Evolutionary conservation across 805 yeast species (phyloP).

Genomic region (Starmerella floricola): DNA sequence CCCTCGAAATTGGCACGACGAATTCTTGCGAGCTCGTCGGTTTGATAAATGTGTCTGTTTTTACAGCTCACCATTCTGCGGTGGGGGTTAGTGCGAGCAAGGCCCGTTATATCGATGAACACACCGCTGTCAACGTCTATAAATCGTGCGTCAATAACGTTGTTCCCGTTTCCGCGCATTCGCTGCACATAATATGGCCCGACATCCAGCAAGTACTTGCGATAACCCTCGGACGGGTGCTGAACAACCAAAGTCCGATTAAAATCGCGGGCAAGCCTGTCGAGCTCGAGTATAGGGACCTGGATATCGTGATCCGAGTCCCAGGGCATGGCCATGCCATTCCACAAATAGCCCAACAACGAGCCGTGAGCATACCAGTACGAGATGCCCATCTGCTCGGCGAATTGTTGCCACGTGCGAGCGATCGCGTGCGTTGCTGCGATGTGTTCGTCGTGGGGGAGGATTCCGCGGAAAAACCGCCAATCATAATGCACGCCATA

Average conservation of each 20-base stretch:
- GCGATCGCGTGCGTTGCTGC: conserved; percentile 40
- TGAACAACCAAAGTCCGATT: conserved; percentile 38
- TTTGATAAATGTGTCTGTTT: conserved; percentile 43
- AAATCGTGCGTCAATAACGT: conserved; percentile 44
- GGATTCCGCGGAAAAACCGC: conserved; percentile 45
- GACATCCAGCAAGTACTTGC: conserved; percentile 38
- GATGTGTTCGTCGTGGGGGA: conserved; percentile 31
- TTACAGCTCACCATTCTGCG: conserved; percentile 34
- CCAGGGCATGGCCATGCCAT: conserved; percentile 44
- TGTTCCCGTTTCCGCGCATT: conserved; percentile 37
- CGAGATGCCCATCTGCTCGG: conserved; percentile 34
- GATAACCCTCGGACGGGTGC: conserved; percentile 37
- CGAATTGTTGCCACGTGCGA: conserved; percentile 38
- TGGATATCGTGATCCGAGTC: conserved; percentile 41
- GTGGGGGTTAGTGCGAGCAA: conserved; percentile 23
- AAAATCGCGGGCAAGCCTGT: conserved; percentile 37
- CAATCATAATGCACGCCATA: conserved; percentile 43
- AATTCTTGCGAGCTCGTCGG: conserved; percentile 43
- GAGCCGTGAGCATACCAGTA: conserved; percentile 44
- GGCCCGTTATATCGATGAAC: conserved; percentile 48
- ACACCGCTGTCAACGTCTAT: conserved; percentile 50
- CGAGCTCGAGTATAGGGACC: conserved; percentile 38
- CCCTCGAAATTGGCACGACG: conserved; percentile 50
- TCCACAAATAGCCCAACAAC: conserved; percentile 39
- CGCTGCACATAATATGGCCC: conserved; percentile 41